Evolutionary conservation across 345 rosid species (phyloP).

Genomic region (Eucalyptus shirleyi): DNA sequence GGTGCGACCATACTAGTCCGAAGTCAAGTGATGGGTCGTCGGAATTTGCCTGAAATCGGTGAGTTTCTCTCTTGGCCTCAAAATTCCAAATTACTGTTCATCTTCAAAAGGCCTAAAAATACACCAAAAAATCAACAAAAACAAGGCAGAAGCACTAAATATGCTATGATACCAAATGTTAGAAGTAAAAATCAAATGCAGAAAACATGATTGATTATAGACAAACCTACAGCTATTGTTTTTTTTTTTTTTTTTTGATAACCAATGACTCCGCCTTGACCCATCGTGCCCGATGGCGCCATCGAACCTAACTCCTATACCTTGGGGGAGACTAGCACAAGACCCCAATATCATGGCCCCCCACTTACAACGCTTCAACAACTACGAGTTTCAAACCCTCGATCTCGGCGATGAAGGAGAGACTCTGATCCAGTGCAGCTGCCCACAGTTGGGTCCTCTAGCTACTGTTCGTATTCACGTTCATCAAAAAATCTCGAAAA

Average conservation of each 20-base stretch:
- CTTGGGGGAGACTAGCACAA: rapidly evolving
- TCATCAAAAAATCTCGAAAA: rapidly evolving
- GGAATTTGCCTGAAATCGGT: rapidly evolving
- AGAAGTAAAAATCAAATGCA: no score
- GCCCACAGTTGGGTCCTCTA: no score
- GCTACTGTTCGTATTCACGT: rapidly evolving
- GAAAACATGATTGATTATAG: no score
- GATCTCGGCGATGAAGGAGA: rapidly evolving
- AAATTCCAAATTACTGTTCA: no score
- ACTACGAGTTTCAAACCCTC: no score
- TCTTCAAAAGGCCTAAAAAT: no score
- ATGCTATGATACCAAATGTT: no score
- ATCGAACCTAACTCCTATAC: rapidly evolving
- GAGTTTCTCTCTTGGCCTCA: no score
- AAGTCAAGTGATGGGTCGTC: rapidly evolving
- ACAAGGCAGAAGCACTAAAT: no score
- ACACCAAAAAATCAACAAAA: no score
- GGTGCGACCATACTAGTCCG: rapidly evolving
- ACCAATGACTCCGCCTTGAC: no score
- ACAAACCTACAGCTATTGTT: rapidly evolving
- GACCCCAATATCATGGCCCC: rapidly evolving
- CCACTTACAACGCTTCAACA: no score
- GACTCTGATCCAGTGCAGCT: rapidly evolving
- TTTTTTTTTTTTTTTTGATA: rapidly evolving
- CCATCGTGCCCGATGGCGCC: rapidly evolving